phyloP scores from a whole-genome alignment of 1,284 basidiomycete species.

The Blastosporella zonata region DNA sequence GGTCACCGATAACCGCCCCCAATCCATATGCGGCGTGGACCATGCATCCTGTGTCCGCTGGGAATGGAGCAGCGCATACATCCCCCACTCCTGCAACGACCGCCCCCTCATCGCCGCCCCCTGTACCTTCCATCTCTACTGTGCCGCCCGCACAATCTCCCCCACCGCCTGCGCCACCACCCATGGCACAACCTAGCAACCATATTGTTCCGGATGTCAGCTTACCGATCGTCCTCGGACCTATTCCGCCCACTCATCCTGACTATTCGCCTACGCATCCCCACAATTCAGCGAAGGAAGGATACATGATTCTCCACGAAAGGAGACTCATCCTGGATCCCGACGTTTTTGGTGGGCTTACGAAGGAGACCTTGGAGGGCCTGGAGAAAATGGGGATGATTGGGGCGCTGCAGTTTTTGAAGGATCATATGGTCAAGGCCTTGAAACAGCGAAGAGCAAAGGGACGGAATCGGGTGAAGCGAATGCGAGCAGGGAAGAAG shows the following conservation, averaged over 20 bases:
- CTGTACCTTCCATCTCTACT: constrained; percentile 17
- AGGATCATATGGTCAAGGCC: constrained; percentile 81
- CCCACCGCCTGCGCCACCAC: constrained; percentile 8
- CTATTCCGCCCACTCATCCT: constrained; percentile 43
- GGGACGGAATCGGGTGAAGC: constrained; percentile 40
- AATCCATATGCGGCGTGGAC: constrained; percentile 46
- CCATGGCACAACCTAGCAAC: constrained; percentile 2
- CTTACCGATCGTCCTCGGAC: constrained; percentile 43
- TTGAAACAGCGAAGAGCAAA: constrained; percentile 75
- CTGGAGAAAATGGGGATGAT: constrained; percentile 81
- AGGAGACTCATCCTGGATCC: constrained; percentile 84
- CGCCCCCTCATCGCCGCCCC: constrained; percentile 15
- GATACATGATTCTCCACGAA: constrained; percentile 79
- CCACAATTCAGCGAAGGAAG: constrained; percentile 54
- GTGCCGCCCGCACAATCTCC: constrained; percentile 14
- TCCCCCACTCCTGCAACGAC: constrained; percentile 15
- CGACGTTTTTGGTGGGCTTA: constrained; percentile 78
- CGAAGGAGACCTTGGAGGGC: constrained; percentile 68
- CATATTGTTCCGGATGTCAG: constrained; percentile 38
- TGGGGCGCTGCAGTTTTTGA: constrained; percentile 79
- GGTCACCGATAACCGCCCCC: constrained; percentile 25
- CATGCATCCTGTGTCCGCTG: constrained; percentile 29
- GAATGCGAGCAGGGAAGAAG: constrained; percentile 28
- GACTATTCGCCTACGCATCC: constrained; percentile 44
- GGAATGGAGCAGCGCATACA: constrained; percentile 18